Conservation (phyloP, 768 basidiomycete genomes). For the Cystobasidium onofrii region DNA sequence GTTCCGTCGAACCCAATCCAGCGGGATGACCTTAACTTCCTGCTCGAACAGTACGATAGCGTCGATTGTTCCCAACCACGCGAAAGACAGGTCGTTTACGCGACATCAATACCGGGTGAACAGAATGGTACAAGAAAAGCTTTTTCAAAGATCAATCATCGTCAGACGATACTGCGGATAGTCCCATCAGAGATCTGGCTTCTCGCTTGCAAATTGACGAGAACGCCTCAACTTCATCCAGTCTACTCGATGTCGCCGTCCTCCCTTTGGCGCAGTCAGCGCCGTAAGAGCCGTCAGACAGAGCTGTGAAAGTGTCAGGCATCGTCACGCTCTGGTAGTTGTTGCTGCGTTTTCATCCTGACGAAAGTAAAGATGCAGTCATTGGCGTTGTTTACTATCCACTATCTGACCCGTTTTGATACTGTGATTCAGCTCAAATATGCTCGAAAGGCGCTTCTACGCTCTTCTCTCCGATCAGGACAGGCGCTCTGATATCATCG, state of each 20-base stretch:
- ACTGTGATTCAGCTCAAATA: no score
- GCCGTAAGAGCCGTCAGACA: not conserved
- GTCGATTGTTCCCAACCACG: constrained; percentile 42
- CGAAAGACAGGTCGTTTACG: constrained; percentile 40
- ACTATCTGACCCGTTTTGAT: no score
- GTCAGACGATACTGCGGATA: not conserved
- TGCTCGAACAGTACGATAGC: constrained; percentile 8
- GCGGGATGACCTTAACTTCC: no score
- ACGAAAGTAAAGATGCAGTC: no score
- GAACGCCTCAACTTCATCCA: not conserved
- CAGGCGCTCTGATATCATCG: not conserved
- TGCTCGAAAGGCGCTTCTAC: no score
- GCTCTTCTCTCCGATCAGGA: not conserved
- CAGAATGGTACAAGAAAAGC: constrained; percentile 34
- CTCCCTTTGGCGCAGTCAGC: no score
- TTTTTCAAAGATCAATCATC: not conserved
- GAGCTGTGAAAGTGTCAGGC: no score
- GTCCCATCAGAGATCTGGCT: not conserved
- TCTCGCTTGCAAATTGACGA: not conserved
- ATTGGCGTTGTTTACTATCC: no score
- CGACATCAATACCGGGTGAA: constrained; percentile 42
- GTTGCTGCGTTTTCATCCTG: no score
- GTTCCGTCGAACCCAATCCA: no score
- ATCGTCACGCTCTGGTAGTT: not conserved
- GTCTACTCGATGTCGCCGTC: no score